Base-by-base conservation (phyloP, 202 grass and related monocot genomes). In the Hordeum pubiflorum region DNA sequence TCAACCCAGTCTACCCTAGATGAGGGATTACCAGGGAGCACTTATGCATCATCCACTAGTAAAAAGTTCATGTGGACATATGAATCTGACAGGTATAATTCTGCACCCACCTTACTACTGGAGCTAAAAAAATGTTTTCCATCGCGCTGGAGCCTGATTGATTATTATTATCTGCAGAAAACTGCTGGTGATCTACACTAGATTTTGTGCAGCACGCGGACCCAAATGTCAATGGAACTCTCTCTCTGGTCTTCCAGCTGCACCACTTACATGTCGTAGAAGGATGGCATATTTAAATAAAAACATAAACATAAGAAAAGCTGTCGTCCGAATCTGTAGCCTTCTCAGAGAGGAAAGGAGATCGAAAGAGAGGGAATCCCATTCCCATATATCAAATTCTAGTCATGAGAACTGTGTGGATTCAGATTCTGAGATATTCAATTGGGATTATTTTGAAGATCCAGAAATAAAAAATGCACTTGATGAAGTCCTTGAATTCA, bases 371-470 rank as follows among this genome's bases (percentile, higher is more conserved):
- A 87, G 78, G 58, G 85, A 78, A 75, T 63, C 78, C 68, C 22
- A 73, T 76, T 63, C 86, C 12, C 67, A 84, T 60, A 79, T 84
- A 37, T 82, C 72, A 78, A 57, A 83, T 60, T 72, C 44, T 75
- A 63, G 26, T 75, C 58, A 76, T n/a, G 87, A 82, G 48, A 82
- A 55, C 70, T 65, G 67, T 76, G 80, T 61, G 56, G 77, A 87
- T 77, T 38, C 76, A 81, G 68, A 83, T 56, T 87, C 56, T 23
- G 69, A 88, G 33, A 63, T 81, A 40, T 82, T 87, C 63, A 78
- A 36, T 79, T 98, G 95, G 95, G 90, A 98, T 88, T 56, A 95
- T 86, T 93, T 94, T 52, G 88, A 89, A 59, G 90, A 91, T 82
- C 82, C 80, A 69, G 95, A 98, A 46, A 86, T 98, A 85, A 95